phyloP scores from a whole-genome alignment of 371 early-diverging fungal genomes.

The Apophysomyces variabilis region DNA sequence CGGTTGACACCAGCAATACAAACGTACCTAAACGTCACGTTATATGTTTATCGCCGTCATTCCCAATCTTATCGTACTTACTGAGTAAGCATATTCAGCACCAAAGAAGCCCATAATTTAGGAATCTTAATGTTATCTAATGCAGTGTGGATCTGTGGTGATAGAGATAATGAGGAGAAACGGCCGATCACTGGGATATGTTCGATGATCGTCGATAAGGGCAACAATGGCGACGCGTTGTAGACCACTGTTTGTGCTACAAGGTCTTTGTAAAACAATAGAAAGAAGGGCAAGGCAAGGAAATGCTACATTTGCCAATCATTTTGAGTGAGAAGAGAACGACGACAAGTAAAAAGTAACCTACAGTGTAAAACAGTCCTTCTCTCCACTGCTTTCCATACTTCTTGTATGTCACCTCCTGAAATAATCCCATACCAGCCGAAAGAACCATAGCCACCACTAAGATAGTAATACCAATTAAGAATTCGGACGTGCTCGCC shows the following conservation, averaged over 20 bases:
- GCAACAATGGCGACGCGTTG: slow-evolving; percentile 56
- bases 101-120: slow-evolving; percentile 71
- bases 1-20: slow-evolving; percentile 90
- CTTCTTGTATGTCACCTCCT: slow-evolving; percentile 79
- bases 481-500: slow-evolving; percentile 57
- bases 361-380: slow-evolving; percentile 86
- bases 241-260: slow-evolving; percentile 50
- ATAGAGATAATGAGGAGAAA: slow-evolving; percentile 26
- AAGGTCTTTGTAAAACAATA: slow-evolving; percentile 73
- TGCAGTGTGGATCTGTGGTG: slow-evolving; percentile 26
- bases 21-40: slow-evolving; percentile 50
- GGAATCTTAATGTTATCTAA: slow-evolving; percentile 47
- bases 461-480: slow-evolving; percentile 76
- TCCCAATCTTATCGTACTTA: slow-evolving; percentile 39
- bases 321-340: neutral
- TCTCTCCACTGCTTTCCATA: slow-evolving; percentile 91
- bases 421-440: slow-evolving; percentile 82
- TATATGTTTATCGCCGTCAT: neutral
- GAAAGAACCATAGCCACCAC: slow-evolving; percentile 76
- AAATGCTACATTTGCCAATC: slow-evolving; percentile 60
- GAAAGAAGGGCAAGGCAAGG: slow-evolving; percentile 80
- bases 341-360: neutral
- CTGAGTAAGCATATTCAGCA: slow-evolving; percentile 78
- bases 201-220: slow-evolving; percentile 41
- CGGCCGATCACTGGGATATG: slow-evolving; percentile 36